phyloP scores from a whole-genome alignment of 768 basidiomycete genomes.

The Tulasnella calospora region DNA sequence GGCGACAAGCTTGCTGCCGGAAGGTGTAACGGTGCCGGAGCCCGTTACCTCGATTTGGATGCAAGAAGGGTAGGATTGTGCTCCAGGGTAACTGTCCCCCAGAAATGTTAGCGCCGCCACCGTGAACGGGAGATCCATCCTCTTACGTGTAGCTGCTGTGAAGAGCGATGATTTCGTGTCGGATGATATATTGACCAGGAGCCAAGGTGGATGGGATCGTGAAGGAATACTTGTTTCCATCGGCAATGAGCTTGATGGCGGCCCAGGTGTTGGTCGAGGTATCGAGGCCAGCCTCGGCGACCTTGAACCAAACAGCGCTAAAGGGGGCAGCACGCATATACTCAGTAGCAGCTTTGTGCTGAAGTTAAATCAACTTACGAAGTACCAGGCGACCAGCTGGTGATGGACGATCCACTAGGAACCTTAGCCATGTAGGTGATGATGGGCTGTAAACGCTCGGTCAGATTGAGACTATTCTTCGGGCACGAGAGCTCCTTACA shows the following conservation, averaged over 20 bases:
- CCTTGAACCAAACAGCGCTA: conserved; percentile 52
- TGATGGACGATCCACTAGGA: conserved; percentile 40
- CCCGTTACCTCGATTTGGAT: conserved; percentile 48
- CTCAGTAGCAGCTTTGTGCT: not conserved
- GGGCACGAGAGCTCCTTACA: not conserved
- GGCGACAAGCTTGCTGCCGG: conserved; percentile 46
- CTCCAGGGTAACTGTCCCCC: conserved; percentile 1
- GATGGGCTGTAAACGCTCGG: conserved; percentile 35
- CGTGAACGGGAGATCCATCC: not conserved
- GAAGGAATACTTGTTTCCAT: conserved; percentile 46
- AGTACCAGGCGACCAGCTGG: conserved; percentile 43
- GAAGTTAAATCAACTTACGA: conserved; percentile 33
- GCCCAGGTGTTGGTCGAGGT: conserved; percentile 41
- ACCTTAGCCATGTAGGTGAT: conserved; percentile 49
- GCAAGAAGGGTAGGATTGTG: conserved; percentile 33
- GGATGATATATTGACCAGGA: conserved; percentile 48
- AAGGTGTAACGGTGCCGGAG: conserved; percentile 39
- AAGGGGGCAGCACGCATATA: not conserved
- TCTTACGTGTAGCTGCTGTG: conserved; percentile 18
- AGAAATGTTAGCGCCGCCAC: not conserved
- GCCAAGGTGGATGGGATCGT: conserved; percentile 46
- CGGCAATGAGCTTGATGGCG: conserved; percentile 40
- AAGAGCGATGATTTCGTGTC: conserved; percentile 37
- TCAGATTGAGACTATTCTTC: not conserved
- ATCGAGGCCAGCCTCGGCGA: conserved; percentile 46